Conservation (phyloP, 805 yeast species). For the Starmerella tilneyi region DNA sequence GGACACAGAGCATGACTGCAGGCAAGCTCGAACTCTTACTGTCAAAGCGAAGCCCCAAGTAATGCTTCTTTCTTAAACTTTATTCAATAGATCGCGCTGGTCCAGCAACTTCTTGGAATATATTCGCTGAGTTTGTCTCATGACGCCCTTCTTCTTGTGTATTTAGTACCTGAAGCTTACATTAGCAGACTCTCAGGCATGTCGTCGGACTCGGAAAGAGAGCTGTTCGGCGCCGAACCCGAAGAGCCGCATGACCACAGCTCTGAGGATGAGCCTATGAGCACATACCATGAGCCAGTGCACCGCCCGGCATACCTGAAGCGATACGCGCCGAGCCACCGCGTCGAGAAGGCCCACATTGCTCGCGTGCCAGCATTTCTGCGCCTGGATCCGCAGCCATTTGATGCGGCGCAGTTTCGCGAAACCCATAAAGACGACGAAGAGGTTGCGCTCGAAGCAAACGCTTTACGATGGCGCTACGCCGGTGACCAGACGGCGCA, state of each 20-base stretch:
- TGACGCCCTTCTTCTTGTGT: too few relatives aligned
- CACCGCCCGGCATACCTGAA: conserved; percentile 15
- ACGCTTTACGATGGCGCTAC: conserved; percentile 91
- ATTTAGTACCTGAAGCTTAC: not conserved
- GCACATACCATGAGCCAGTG: conserved; percentile 14
- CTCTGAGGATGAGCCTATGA: conserved; percentile 12
- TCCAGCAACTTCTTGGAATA: too few relatives aligned
- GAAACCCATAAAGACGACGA: conserved; percentile 28
- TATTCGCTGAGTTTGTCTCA: too few relatives aligned
- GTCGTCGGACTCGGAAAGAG: conserved; percentile 21
- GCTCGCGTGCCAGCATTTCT: conserved; percentile 70
- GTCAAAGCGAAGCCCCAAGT: too few relatives aligned
- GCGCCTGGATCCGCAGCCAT: conserved; percentile 74
- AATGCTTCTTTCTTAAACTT: too few relatives aligned
- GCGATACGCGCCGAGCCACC: conserved; percentile 25
- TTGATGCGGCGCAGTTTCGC: conserved; percentile 38
- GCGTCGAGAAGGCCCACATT: conserved; percentile 13
- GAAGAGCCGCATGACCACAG: conserved; percentile 10
- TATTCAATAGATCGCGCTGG: too few relatives aligned
- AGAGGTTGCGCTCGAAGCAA: conserved; percentile 46
- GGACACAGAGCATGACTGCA: too few relatives aligned
- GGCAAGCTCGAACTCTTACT: too few relatives aligned
- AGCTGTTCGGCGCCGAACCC: conserved; percentile 19
- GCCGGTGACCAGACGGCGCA: conserved; percentile 39
- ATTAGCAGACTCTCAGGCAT: not conserved